A percentile compares a stretch with the other conserved stretches of the same genome.
Evolutionary conservation across 176 grass and related monocot species (phyloP).

Genomic region (Puya raimondii): DNA sequence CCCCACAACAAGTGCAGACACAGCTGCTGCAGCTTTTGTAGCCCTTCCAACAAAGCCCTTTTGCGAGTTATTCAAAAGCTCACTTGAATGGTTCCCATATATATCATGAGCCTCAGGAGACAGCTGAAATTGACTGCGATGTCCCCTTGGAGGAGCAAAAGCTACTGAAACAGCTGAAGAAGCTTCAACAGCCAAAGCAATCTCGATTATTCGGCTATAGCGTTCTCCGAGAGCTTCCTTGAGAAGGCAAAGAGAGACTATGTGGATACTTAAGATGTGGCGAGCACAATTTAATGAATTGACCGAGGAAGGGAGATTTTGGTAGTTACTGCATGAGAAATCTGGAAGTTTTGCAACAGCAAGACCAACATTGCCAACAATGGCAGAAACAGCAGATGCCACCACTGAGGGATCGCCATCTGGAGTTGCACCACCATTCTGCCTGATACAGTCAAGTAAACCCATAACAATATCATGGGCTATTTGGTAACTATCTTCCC

Average conservation of each 20-base stretch:
- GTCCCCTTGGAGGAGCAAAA: constrained; percentile 61
- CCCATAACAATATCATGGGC: constrained; percentile 74
- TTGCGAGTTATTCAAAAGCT: constrained; percentile 42
- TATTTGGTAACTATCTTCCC: constrained; percentile 75
- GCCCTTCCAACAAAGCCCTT: constrained; percentile 63
- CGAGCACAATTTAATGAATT: constrained; percentile 56
- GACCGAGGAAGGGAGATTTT: constrained; percentile 38
- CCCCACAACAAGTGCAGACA: constrained; percentile 87
- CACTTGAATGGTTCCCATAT: constrained; percentile 71
- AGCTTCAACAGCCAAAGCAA: constrained; percentile 77
- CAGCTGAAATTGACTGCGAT: constrained; percentile 85
- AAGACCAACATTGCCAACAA: constrained; percentile 69
- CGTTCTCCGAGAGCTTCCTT: constrained; percentile 94
- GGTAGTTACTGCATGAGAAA: constrained; percentile 57
- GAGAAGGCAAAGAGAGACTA: constrained; percentile 74
- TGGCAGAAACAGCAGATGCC: constrained; percentile 75
- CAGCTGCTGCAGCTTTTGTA: constrained; percentile 66
- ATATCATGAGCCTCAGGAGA: constrained; percentile 78
- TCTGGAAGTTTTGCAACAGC: constrained; percentile 76
- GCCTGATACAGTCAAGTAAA: constrained; percentile 69
- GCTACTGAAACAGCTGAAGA: constrained; percentile 57
- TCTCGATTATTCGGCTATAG: constrained; percentile 61
- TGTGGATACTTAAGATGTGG: constrained; percentile 69
- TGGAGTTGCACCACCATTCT: constrained; percentile 52
- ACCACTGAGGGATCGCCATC: constrained; percentile 70